Percentiles rank a stretch among this genome's conserved stretches.
Evolutionary conservation across 768 basidiomycete genomes (phyloP).

Genomic region (Exidia glandulosa): DNA sequence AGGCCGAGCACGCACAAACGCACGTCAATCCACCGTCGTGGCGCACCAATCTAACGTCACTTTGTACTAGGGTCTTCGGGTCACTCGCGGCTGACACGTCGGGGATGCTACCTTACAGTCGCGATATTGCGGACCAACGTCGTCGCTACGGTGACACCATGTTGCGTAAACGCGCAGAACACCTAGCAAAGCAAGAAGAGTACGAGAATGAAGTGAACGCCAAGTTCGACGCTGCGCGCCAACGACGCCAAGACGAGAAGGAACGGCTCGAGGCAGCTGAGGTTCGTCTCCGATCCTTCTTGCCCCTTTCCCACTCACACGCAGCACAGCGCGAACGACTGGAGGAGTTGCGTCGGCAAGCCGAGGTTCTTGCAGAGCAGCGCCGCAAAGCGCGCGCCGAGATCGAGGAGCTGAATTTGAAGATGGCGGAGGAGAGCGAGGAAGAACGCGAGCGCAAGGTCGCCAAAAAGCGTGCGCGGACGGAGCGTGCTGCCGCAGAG

Average conservation of each 20-base stretch:
- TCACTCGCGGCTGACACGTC: slow-evolving; percentile 69
- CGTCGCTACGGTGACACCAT: slow-evolving; percentile 83
- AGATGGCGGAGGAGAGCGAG: slow-evolving; percentile 55
- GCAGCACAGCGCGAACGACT: slow-evolving; percentile 40
- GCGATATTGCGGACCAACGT: slow-evolving; percentile 82
- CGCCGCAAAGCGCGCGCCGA: slow-evolving; percentile 67
- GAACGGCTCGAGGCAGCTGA: slow-evolving; percentile 52
- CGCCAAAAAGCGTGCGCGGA: slow-evolving; percentile 33
- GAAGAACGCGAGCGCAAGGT: slow-evolving; percentile 58
- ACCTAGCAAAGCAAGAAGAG: slow-evolving; percentile 58
- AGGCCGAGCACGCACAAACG: slow-evolving; percentile 82
- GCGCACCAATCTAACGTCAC: background rate
- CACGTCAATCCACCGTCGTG: slow-evolving; percentile 22
- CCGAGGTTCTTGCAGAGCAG: slow-evolving; percentile 70
- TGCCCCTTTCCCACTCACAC: background rate
- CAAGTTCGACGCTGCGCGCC: slow-evolving; percentile 65
- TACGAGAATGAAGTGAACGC: slow-evolving; percentile 63
- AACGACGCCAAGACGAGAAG: slow-evolving; percentile 69
- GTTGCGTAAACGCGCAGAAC: slow-evolving; percentile 70
- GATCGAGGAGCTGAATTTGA: slow-evolving; percentile 65
- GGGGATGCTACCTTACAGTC: slow-evolving; percentile 63
- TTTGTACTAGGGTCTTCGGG: slow-evolving; percentile 56
- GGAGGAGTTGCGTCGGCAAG: slow-evolving; percentile 56
- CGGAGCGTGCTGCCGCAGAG: slow-evolving; percentile 37
- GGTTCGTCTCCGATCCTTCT: slow-evolving; percentile 29